phyloP scores from a whole-genome alignment of 345 rosid species.

The Moringa oleifera region DNA sequence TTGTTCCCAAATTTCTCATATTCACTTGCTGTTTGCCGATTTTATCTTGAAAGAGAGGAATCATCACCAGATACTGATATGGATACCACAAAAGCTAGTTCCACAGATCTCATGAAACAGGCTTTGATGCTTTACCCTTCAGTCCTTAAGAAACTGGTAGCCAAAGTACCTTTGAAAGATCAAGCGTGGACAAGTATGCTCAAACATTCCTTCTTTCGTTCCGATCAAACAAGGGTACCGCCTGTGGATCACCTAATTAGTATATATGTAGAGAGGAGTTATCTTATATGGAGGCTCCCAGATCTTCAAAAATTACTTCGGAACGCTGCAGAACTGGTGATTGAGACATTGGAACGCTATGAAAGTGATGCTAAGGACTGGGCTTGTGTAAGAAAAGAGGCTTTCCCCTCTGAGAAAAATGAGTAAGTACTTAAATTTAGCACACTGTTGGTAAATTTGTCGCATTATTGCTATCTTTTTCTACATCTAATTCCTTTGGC shows the following conservation, averaged over 20 bases:
- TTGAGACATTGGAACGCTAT: slow-evolving; percentile 47
- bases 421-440: slow-evolving; percentile 48
- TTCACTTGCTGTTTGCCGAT: slow-evolving; percentile 80
- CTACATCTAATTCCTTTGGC: neutral
- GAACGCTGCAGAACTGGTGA: slow-evolving; percentile 44
- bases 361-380: slow-evolving; percentile 63
- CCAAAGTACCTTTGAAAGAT: slow-evolving; percentile 80
- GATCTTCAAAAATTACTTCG: slow-evolving; percentile 70
- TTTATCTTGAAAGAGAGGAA: slow-evolving; percentile 56
- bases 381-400: slow-evolving; percentile 71
- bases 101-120: slow-evolving; percentile 74
- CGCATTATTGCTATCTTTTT: neutral
- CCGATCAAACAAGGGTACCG: slow-evolving; percentile 57
- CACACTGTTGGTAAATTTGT: no score
- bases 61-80: slow-evolving; percentile 22
- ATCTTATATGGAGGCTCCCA: slow-evolving; percentile 86
- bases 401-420: slow-evolving; percentile 71
- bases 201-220: slow-evolving; percentile 48
- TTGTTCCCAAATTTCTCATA: slow-evolving; percentile 80
- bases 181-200: slow-evolving; percentile 64
- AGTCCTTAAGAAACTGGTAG: slow-evolving; percentile 62
- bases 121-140: slow-evolving; percentile 90
- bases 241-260: slow-evolving; percentile 74
- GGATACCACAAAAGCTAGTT: slow-evolving; percentile 38
- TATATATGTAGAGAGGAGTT: slow-evolving; percentile 75